phyloP scores from a whole-genome alignment of 2,329 filamentous ascomycete species.

The Hymenoscyphus albidus region DNA sequence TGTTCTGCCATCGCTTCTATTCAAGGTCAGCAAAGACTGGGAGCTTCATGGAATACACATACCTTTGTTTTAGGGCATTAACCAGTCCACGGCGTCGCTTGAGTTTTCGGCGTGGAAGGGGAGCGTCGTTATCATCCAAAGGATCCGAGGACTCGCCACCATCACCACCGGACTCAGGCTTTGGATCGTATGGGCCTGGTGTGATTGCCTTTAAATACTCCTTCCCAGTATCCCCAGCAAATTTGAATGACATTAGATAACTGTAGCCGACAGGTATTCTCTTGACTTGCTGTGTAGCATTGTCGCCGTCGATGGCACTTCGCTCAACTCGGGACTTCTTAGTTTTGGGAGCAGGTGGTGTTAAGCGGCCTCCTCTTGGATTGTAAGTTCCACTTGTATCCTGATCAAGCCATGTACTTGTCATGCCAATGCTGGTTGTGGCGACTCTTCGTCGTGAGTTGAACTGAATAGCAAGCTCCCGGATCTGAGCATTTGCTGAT shows the following conservation, averaged over 20 bases:
- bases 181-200: slow-evolving; percentile 2
- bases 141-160: slow-evolving; percentile 7
- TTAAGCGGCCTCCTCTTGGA: slow-evolving; percentile 16
- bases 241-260: slow-evolving; percentile 18
- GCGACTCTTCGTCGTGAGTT: slow-evolving; percentile 14
- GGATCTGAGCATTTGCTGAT: not conserved
- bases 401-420: slow-evolving; percentile 24
- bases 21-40: slow-evolving; percentile 7
- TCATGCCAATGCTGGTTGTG: slow-evolving; percentile 4
- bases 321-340: slow-evolving; percentile 7
- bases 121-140: slow-evolving; percentile 8
- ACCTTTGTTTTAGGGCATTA: slow-evolving; percentile 3
- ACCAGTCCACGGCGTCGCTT: not conserved
- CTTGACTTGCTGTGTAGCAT: not conserved
- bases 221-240: slow-evolving; percentile 13
- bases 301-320: not conserved
- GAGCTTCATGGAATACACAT: not conserved
- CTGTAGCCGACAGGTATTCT: slow-evolving; percentile 13
- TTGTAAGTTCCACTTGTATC: slow-evolving; percentile 32
- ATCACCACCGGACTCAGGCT: slow-evolving; percentile 6
- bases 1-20: slow-evolving; percentile 25
- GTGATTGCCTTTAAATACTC: slow-evolving; percentile 21
- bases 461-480: slow-evolving; percentile 15
- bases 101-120: slow-evolving; percentile 7
- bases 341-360: not conserved